phyloP scores from a whole-genome alignment of 805 yeast species.

The Wickerhamiella bombiphila region DNA sequence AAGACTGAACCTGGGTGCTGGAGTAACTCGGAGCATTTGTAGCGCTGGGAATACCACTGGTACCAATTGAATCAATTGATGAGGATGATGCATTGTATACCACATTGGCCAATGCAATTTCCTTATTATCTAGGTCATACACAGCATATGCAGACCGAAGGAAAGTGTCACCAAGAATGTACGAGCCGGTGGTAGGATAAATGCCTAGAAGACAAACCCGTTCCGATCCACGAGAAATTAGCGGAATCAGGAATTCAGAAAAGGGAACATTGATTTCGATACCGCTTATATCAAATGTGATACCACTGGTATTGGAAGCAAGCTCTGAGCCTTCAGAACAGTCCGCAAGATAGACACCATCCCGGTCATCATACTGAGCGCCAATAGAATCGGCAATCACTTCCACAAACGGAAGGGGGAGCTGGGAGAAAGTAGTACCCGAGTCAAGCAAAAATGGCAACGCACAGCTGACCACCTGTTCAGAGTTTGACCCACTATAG shows the following conservation, averaged over 20 bases:
- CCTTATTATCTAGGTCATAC: constrained; percentile 42
- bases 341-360: constrained; percentile 21
- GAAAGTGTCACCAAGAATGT: constrained; percentile 49
- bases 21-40: constrained; percentile 16
- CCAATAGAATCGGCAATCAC: constrained; percentile 22
- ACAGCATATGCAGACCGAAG: constrained; percentile 51
- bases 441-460: constrained; percentile 13
- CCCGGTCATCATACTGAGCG: constrained; percentile 27
- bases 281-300: constrained; percentile 8
- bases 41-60: constrained; percentile 12
- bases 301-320: neutral
- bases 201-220: neutral
- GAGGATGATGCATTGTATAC: constrained; percentile 16
- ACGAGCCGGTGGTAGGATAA: constrained; percentile 9
- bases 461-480: neutral
- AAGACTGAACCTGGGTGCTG: constrained; percentile 10
- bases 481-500: neutral
- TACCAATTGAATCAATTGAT: constrained; percentile 11
- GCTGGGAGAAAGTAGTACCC: constrained; percentile 14
- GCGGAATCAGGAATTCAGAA: neutral
- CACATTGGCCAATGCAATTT: constrained; percentile 44
- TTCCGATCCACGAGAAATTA: neutral
- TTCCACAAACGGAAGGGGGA: constrained; percentile 13
- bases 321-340: constrained; percentile 5
- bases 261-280: constrained; percentile 7